Evolutionary conservation across 805 yeast species (phyloP), one percentile per base, ranked within the genome.

Genomic region (Ogataea chonburiensis): DNA sequence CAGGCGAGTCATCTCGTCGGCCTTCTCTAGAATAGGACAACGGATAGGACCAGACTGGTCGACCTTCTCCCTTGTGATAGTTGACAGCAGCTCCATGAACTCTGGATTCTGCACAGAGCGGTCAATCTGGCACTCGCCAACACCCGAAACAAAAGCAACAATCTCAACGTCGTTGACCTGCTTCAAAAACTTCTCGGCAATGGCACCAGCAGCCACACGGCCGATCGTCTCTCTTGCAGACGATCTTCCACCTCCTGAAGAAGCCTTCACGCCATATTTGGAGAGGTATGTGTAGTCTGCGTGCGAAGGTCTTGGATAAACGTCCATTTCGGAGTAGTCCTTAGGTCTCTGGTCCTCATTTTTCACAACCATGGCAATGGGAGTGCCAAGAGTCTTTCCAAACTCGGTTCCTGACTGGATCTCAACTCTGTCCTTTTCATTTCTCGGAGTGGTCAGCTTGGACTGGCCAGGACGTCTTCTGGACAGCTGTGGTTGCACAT

Each of bases 401-500:
- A 75, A 71, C 62, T 93, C 98, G 17, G 94, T 83, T 51, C 98
- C 98, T 20, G 93, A 79, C 70, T 93, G 98, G 54, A 93, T 89
- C 51, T 79, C 82, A 16, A 93, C 98, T 38, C 71, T 71, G 61
- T 93, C 98, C 55, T 91, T 89, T 65, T 93, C 98, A 60, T 93
- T 81, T 68, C 98, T 75, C 51, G 98, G 98, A 5, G 98, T 93
- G 15, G 95, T 77, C 42, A 93, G 68, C 47, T 83, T 84, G 32
- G 89, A 78, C 66, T 93, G 98, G 33, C 98, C 98, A 2, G 98
- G 98, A 67, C 98, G 82, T 73, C 98, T 83, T 68, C 98, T 79
- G 15, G 95, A 81, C 52, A 93, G 68, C 70, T 93, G 98, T 12
- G 97, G 95, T 68, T 93, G 98, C 49, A 93, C 76, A 57, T 93